Evolutionary conservation across 306 rosid genomes (phyloP).

Genomic region (Rosa persica): DNA sequence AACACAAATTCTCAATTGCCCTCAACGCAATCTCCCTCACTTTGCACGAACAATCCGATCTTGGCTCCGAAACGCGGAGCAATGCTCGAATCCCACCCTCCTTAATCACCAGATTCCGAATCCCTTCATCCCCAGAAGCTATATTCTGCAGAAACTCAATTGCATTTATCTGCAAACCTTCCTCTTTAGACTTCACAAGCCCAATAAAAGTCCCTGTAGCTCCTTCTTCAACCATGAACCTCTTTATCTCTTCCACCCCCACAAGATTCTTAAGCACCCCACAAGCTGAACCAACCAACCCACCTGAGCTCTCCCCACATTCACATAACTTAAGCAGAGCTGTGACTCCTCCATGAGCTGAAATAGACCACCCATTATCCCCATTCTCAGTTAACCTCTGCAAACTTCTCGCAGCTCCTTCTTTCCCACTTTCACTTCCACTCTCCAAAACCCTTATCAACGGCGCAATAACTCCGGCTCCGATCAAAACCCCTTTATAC

Average conservation of each 20-base stretch:
- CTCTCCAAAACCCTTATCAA: conserved; percentile 70
- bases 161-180: conserved; percentile 61
- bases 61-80: conserved; percentile 54
- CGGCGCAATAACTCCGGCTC: conserved; percentile 60
- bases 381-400: conserved; percentile 70
- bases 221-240: conserved; percentile 80
- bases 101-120: conserved; percentile 47
- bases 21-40: conserved; percentile 57
- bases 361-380: conserved; percentile 84
- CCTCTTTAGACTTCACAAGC: conserved; percentile 59
- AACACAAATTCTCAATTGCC: conserved; percentile 60
- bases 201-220: conserved; percentile 52
- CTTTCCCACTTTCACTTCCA: conserved; percentile 58
- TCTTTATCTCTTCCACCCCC: conserved; percentile 73
- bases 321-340: conserved; percentile 63
- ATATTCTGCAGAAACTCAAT: conserved; percentile 56
- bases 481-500: conserved; percentile 44
- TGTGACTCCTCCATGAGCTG: conserved; percentile 88
- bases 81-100: conserved; percentile 71
- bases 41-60: conserved; percentile 49
- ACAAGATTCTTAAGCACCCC: conserved; percentile 71
- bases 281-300: conserved; percentile 63
- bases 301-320: conserved; percentile 36
- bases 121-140: conserved; percentile 64
- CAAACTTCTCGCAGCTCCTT: conserved; percentile 55